Conservation (phyloP, 768 basidiomycete genomes). For the Nevesoporus exiguus region DNA sequence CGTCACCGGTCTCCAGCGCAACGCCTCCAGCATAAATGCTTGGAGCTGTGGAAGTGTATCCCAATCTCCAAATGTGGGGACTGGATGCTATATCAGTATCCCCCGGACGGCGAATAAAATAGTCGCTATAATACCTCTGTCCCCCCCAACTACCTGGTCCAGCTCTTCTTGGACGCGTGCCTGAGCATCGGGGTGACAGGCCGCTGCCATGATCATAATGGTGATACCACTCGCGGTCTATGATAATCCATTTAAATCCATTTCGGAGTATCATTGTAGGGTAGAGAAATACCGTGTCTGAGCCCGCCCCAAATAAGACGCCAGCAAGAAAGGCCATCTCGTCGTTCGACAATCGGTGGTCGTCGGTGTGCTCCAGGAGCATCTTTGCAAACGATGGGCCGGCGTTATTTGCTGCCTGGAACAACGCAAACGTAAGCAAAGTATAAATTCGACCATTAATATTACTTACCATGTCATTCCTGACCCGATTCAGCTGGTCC, state of each 20-base stretch:
- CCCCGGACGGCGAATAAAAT: too few relatives aligned
- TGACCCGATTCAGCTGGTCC: neutral
- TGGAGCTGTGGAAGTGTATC: neutral
- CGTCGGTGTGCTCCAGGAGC: conserved; percentile 45
- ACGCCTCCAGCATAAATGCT: neutral
- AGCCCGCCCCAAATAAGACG: conserved; percentile 60
- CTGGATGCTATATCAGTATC: too few relatives aligned
- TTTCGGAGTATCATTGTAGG: too few relatives aligned
- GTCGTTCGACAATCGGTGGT: conserved; percentile 45
- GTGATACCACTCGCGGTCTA: neutral
- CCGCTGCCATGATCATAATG: neutral
- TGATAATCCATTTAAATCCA: too few relatives aligned
- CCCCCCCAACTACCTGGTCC: neutral
- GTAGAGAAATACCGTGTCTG: conserved; percentile 6
- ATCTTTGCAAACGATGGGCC: conserved; percentile 45
- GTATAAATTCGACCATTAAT: neutral
- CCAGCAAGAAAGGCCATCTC: conserved; percentile 60
- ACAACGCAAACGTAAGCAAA: too few relatives aligned
- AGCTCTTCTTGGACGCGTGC: neutral
- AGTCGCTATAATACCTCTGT: neutral
- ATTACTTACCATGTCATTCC: neutral
- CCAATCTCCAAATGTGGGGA: too few relatives aligned
- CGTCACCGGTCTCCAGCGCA: neutral
- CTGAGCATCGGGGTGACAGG: neutral
- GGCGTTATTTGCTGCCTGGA: conserved; percentile 8